Evolutionary conservation across 2,329 filamentous ascomycete species (phyloP).

Genomic region (Colletotrichum abscissum): DNA sequence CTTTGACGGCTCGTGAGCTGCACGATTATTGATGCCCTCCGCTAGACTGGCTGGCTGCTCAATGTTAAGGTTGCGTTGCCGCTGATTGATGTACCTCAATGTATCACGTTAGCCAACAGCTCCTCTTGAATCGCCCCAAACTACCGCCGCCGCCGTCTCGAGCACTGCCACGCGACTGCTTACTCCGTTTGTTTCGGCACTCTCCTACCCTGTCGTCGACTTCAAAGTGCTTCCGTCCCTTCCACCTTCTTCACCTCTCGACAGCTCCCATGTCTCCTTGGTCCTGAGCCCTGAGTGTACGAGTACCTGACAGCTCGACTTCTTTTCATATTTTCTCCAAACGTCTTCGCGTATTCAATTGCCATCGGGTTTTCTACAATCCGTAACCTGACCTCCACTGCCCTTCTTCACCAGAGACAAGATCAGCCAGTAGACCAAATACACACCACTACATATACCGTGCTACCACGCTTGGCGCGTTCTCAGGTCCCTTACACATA

Average conservation of each 20-base stretch:
- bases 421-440: background rate
- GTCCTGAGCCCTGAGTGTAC: background rate
- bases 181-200: conserved; percentile 15
- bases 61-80: background rate
- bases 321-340: background rate
- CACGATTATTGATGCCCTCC: too few relatives aligned
- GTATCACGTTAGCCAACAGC: background rate
- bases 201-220: background rate
- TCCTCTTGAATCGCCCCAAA: background rate
- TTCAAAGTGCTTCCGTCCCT: background rate
- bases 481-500: background rate
- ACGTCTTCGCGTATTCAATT: background rate
- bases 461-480: background rate
- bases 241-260: background rate
- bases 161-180: conserved; percentile 31
- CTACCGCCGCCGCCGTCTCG: background rate
- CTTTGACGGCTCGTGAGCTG: too few relatives aligned
- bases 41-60: background rate
- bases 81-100: background rate
- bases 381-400: background rate
- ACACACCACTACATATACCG: too few relatives aligned
- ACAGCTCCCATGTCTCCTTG: background rate
- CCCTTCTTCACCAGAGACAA: background rate
- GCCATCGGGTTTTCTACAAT: background rate
- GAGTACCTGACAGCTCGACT: background rate